Evolutionary conservation across 2,329 filamentous ascomycete species (phyloP).

Genomic region (Apiospora sp.): DNA sequence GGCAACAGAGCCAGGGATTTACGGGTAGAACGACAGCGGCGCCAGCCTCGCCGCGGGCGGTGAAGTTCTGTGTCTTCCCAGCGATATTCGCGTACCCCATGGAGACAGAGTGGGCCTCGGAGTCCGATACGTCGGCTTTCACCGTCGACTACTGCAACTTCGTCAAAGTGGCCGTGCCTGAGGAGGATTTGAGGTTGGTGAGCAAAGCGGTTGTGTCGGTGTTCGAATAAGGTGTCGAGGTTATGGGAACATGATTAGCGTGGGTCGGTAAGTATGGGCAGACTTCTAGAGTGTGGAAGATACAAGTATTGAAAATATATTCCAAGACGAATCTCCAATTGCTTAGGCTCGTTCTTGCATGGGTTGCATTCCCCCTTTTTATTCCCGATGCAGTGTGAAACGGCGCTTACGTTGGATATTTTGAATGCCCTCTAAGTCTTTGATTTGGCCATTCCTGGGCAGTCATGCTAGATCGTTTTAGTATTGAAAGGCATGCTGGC

Average conservation of each 20-base stretch:
- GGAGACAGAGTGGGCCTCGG: background rate
- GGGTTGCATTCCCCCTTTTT: background rate
- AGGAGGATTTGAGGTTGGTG: background rate
- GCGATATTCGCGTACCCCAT: background rate
- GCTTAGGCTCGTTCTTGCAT: background rate
- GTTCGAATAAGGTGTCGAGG: background rate
- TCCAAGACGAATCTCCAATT: background rate
- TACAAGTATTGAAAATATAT: no score
- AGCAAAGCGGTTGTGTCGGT: background rate
- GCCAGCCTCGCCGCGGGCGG: background rate
- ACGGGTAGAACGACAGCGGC: background rate
- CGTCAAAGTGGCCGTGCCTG: background rate
- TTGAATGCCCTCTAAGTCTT: background rate
- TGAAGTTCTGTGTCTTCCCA: background rate
- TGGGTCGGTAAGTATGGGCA: background rate
- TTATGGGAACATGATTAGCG: background rate
- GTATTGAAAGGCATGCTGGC: background rate
- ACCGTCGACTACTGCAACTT: conserved; percentile 7
- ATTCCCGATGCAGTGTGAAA: background rate
- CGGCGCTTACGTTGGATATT: background rate
- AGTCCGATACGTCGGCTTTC: background rate
- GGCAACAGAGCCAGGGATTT: background rate
- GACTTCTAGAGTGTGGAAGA: no score
- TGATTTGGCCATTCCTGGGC: background rate
- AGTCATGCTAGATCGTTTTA: background rate